Conservation (phyloP, 169 alveolate genomes). For the Plasmodium vivax region DNA sequence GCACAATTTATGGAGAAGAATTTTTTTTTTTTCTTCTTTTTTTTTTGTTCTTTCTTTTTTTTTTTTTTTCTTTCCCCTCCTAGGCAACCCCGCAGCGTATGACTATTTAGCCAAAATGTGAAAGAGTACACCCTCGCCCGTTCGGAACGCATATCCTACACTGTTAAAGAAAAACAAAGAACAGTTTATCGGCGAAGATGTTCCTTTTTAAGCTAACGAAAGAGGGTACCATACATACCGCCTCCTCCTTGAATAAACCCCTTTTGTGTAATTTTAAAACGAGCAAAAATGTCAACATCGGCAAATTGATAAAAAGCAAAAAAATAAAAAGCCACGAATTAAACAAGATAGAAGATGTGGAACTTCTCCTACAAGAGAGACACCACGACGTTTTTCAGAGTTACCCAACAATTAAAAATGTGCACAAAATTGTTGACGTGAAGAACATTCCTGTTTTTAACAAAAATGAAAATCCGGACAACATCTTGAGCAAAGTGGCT, state of each 20-base stretch:
- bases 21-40: neutral
- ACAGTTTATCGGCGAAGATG: neutral
- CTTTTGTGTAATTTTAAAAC: constrained; percentile 41
- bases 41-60: neutral
- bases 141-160: neutral
- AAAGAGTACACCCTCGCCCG: neutral
- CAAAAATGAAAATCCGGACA: constrained; percentile 47
- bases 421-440: constrained; percentile 53
- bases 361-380: constrained; percentile 57
- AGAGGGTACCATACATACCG: neutral
- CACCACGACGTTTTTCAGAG: constrained; percentile 59
- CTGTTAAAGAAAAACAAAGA: neutral
- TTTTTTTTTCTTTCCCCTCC: neutral
- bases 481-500: constrained; percentile 55
- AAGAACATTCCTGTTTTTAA: constrained; percentile 58
- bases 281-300: constrained; percentile 26
- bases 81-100: neutral
- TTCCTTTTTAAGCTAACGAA: constrained; percentile 22
- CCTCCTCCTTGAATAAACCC: neutral
- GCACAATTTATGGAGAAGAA: neutral
- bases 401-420: constrained; percentile 59
- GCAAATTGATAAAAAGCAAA: constrained; percentile 43
- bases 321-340: constrained; percentile 61
- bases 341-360: constrained; percentile 69
- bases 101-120: neutral